Evolutionary conservation across 768 basidiomycete genomes (phyloP), one percentile per base, ranked within the genome.

Genomic region (Rhodotorula babjevae): DNA sequence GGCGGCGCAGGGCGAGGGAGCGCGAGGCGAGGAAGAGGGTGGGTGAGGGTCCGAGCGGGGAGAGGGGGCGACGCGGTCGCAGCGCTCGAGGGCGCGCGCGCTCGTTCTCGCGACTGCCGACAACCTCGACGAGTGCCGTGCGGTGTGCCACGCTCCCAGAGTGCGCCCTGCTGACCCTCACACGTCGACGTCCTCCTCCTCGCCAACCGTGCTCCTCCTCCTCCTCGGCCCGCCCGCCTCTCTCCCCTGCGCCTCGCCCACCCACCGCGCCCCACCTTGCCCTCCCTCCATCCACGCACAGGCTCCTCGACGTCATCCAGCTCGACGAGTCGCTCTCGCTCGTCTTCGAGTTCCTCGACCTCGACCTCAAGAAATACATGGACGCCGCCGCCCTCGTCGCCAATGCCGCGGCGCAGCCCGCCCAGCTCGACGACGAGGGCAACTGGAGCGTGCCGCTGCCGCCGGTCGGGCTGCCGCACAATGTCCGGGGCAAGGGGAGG

Each of bases 351-450:
- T 98, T 93, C 82, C 85, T 99, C 67, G 94, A 99, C 79, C 89
- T 94, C 69, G 96, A 99, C 82, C 83, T 99, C 73, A 99, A 99
- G 82, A 86, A 90, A 47, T 99, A 94, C 82, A 97, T 98, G 87
- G 96, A 98, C 80, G 87, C 87, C 50, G 88, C 89, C 63, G 93
- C 82, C 86, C 80, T 86, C 85, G 79, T 83, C 83, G 69, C 61
- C 23, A 21, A 49, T 18, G 57, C n/a, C 0, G 33, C 49, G 50
- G 3, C 57, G 12, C 47, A 19, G 14, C n/a, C 33, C 19, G 58
- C 44, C 0, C 4, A 29, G n/a, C 25, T 67, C 36, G 66, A 67
- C 33, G 66, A 36, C 19, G n/a, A 53, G 6, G 66, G 66, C 9
- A 59, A 67, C 36, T 67, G 66, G 66, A 49, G 42, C 31, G 29